Conservation (phyloP, 768 basidiomycete genomes). For the Punctularia strigosozonata region DNA sequence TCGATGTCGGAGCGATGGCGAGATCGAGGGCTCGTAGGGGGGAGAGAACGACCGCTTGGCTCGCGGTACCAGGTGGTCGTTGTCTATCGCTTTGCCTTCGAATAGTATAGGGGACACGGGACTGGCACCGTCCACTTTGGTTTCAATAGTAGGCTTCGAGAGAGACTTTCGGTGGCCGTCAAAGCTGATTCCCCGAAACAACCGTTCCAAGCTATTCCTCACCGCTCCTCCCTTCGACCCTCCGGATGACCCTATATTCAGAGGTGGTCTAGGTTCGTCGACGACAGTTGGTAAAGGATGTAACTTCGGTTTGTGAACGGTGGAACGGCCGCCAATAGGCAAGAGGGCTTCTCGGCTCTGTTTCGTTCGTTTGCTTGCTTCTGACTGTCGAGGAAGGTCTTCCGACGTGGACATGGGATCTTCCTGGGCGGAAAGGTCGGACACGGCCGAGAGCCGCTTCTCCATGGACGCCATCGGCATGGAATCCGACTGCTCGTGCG, state of each 20-base stretch:
- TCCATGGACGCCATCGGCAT: constrained; percentile 4
- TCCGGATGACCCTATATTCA: too few species aligned
- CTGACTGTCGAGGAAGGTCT: constrained; percentile 17
- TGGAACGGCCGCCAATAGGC: constrained; percentile 31
- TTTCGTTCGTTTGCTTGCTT: constrained; percentile 30
- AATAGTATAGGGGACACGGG: too few species aligned
- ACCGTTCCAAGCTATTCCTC: constrained; percentile 46
- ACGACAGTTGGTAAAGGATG: too few species aligned
- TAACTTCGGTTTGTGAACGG: constrained; percentile 2
- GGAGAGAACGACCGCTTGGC: constrained; percentile 8
- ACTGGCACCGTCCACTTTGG: too few species aligned
- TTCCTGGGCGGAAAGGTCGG: constrained; percentile 2
- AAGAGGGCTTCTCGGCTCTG: constrained; percentile 67
- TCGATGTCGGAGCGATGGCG: constrained; percentile 7
- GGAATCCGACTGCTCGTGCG: constrained; percentile 15
- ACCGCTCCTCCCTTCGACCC: constrained; percentile 23
- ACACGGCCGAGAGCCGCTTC: constrained; percentile 4
- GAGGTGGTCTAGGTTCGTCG: too few species aligned
- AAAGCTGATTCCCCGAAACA: constrained; percentile 37
- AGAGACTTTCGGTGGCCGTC: constrained; percentile 16
- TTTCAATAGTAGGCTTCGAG: too few species aligned
- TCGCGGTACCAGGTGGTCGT: constrained; percentile 12
- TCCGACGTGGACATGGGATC: constrained; percentile 12
- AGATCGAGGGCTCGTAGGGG: constrained; percentile 10
- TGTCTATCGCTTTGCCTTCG: constrained; percentile 12